These are phyloP conservation scores for Candida succiphila DNA, from an alignment of 805 yeast species.

Conservation along the genomic window DNA sequence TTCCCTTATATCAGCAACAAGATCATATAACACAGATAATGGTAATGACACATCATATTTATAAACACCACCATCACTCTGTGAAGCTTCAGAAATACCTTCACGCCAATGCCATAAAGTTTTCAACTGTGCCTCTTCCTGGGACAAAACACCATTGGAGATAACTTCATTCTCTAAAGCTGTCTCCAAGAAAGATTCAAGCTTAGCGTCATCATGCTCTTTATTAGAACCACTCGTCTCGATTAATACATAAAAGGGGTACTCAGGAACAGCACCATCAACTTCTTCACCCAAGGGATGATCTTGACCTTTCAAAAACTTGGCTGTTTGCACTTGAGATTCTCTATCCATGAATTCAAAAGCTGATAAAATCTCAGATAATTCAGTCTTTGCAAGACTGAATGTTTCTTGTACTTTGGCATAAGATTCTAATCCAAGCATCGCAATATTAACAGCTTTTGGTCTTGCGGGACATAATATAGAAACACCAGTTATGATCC, in stretches of 20 bases:
- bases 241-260: conserved; percentile 84
- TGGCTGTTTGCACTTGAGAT: conserved; percentile 54
- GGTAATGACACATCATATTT: conserved; percentile 96
- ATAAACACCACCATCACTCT: conserved; percentile 86
- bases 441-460: conserved; percentile 76
- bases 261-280: conserved; percentile 30
- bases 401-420: conserved; percentile 81
- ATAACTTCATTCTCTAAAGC: conserved; percentile 81
- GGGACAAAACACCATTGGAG: conserved; percentile 92
- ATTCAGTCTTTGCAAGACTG: conserved; percentile 64
- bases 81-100: conserved; percentile 81
- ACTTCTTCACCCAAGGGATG: conserved; percentile 67
- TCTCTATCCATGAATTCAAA: conserved; percentile 87
- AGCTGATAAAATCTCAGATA: conserved; percentile 82
- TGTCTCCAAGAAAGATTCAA: conserved; percentile 73
- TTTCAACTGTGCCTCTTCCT: conserved; percentile 79
- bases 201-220: conserved; percentile 87
- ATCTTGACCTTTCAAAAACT: conserved; percentile 42
- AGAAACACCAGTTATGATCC: conserved; percentile 84
- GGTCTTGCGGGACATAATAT: conserved; percentile 87
- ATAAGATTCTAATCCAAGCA: conserved; percentile 71
- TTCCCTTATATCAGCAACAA: conserved; percentile 70
- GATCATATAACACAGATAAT: conserved; percentile 64
- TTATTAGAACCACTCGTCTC: conserved; percentile 95
- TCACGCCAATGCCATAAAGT: conserved; percentile 96